Base-by-base conservation (phyloP, 73 alveolate genomes). In the Strombidium stylifer region DNA sequence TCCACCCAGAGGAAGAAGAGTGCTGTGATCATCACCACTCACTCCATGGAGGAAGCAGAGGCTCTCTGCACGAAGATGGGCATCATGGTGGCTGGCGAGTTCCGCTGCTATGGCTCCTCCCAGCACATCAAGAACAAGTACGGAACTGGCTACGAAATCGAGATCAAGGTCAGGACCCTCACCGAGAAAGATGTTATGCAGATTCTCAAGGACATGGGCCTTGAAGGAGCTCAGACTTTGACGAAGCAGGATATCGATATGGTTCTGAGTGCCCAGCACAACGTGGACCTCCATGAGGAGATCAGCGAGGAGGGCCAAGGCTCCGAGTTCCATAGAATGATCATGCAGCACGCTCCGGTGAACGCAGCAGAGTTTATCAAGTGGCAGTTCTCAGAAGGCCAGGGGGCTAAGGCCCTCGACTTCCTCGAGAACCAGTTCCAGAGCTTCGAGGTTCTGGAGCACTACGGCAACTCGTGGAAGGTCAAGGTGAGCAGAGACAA, bases 1-100 rank as follows among this genome's bases (percentile, higher is more conserved):
- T 92, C 99, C 5, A 74, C 96, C 16, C 72, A 78, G 60, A 91
- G 96, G 70, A 93, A 95, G 88, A 90, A 91, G 66, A 25, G 65
- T 25, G 25, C 95, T 52, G 89, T 90, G 39, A 80, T 86, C 41
- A 65, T 86, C 41, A 86, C 97, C 1, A 90, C 97, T 37, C 96
- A 90, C 76, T 86, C 94, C 11, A 82, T 91, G 93, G 98, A 91
- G 67, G 98, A 91, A 70, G 94, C 94, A 19, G 96, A 91, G 51
- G 89, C 94, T 1, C 79, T 91, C 25, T 85, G 96, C 69, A 87
- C 90, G 12, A 85, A 89, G 50, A 75, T 93, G 70, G 96, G 95
- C 5, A 86, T 93, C 69, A 75, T 93, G 93, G 94, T 76, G n/a
- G 73, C 82, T 47, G 96, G 98, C 27, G 45, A 25, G 19, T 81